phyloP scores from a whole-genome alignment of 768 basidiomycete species.

The Lactifluus volemus region DNA sequence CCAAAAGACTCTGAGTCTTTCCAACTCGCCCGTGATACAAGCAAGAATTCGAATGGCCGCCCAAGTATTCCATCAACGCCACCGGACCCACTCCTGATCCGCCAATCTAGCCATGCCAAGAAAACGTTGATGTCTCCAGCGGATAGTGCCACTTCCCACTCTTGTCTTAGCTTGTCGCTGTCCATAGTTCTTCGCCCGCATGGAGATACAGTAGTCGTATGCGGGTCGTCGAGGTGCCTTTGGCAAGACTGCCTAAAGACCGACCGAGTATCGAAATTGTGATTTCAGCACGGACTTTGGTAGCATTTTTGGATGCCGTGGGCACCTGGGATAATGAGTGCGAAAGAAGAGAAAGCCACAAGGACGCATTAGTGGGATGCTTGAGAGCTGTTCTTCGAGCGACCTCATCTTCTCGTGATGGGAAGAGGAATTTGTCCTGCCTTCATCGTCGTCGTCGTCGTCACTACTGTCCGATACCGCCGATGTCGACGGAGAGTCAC shows the following conservation, averaged over 20 bases:
- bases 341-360: conserved; percentile 58
- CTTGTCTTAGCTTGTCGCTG: conserved; percentile 40
- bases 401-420: conserved; percentile 50
- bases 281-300: conserved; percentile 61
- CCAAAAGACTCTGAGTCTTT: conserved; percentile 61
- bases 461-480: conserved; percentile 7
- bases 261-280: conserved; percentile 56
- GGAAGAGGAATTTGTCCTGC: conserved; percentile 22
- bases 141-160: conserved; percentile 63
- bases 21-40: conserved; percentile 39
- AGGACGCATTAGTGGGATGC: conserved; percentile 40
- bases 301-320: conserved; percentile 55
- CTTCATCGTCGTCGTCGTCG: conserved; percentile 4
- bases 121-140: conserved; percentile 50
- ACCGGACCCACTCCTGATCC: conserved; percentile 38
- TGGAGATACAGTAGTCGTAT: conserved; percentile 59
- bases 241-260: conserved; percentile 48
- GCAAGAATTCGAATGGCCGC: conserved; percentile 42
- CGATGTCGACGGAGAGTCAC: conserved; percentile 25
- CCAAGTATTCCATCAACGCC: conserved; percentile 45
- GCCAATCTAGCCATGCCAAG: conserved; percentile 79
- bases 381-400: conserved; percentile 46
- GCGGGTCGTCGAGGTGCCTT: conserved; percentile 38
- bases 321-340: conserved; percentile 58
- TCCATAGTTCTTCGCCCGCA: conserved; percentile 69